Percentiles rank a stretch among this genome's conserved stretches.
Conservation (phyloP, 352 stramenopile species). For the Globisporangium sylvaticum region DNA sequence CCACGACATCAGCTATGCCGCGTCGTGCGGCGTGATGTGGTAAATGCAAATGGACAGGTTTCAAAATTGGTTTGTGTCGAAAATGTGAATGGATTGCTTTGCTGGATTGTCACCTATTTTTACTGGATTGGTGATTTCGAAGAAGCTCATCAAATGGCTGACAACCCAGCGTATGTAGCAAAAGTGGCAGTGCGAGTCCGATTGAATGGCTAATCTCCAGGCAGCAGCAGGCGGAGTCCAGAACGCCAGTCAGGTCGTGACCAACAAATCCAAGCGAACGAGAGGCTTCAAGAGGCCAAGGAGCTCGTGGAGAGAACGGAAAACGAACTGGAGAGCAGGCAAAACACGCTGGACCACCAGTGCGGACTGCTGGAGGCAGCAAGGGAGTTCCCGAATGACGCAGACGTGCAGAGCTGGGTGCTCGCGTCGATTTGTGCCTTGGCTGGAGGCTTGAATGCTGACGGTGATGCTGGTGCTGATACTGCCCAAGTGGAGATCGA, state of each 20-base stretch:
- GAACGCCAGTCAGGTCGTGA: background rate
- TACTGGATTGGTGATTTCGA: background rate
- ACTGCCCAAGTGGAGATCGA: conserved; percentile 4
- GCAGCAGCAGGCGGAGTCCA: background rate
- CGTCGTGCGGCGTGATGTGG: no score
- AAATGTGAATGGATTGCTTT: background rate
- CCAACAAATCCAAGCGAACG: conserved; percentile 3
- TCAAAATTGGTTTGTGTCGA: background rate
- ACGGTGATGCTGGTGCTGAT: background rate
- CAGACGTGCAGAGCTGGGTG: conserved; percentile 30
- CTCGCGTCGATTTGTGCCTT: conserved; percentile 20
- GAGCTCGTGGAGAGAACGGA: conserved; percentile 17
- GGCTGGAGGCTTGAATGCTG: conserved; percentile 13
- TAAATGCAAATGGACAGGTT: conserved; percentile 3
- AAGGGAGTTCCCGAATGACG: conserved; percentile 27
- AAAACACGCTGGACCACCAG: conserved; percentile 26
- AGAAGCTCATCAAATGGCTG: background rate
- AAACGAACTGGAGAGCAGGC: conserved; percentile 17
- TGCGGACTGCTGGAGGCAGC: conserved; percentile 30
- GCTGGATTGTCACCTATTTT: background rate
- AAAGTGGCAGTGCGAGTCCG: background rate
- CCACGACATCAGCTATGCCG: no score
- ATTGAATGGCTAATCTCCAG: background rate
- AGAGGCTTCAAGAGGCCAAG: conserved; percentile 11
- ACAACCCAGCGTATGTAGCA: background rate